Percentiles rank a stretch among this genome's conserved stretches.
These are phyloP conservation scores for Morella rubra DNA, from an alignment of 306 rosid species.

Conservation along the genomic window DNA sequence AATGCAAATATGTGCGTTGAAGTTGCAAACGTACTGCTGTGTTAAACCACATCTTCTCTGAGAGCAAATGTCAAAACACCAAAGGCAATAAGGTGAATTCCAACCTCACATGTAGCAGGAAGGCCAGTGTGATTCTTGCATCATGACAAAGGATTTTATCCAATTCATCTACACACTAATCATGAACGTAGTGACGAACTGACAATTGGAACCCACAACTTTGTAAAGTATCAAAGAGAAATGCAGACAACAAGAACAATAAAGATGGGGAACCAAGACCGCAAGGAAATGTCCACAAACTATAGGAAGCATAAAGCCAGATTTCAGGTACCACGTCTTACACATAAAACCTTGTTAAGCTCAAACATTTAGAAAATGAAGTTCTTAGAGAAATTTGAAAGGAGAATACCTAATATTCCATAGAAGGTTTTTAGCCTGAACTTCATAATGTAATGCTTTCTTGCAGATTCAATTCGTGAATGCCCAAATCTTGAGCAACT, in stretches of 20 bases:
- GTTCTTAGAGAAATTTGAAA: background rate
- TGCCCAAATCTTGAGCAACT: background rate
- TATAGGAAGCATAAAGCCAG: background rate
- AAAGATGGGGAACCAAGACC: background rate
- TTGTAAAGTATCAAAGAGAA: background rate
- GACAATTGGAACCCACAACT: background rate
- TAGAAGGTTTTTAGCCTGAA: background rate
- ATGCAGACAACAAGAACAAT: background rate
- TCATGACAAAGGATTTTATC: background rate
- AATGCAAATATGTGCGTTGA: background rate
- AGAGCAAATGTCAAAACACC: background rate
- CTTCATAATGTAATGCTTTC: background rate
- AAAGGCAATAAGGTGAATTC: background rate
- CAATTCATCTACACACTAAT: background rate
- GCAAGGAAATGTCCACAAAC: background rate
- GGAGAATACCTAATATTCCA: background rate
- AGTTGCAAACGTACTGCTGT: background rate
- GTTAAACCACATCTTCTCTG: no score
- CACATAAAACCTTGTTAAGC: background rate
- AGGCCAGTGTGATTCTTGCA: background rate
- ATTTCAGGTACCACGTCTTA: background rate
- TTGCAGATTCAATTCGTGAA: background rate
- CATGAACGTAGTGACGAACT: background rate
- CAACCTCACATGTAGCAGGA: background rate
- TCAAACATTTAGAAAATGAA: background rate